Evolutionary conservation across 306 rosid species (phyloP).

Genomic region (Castanea crenata): DNA sequence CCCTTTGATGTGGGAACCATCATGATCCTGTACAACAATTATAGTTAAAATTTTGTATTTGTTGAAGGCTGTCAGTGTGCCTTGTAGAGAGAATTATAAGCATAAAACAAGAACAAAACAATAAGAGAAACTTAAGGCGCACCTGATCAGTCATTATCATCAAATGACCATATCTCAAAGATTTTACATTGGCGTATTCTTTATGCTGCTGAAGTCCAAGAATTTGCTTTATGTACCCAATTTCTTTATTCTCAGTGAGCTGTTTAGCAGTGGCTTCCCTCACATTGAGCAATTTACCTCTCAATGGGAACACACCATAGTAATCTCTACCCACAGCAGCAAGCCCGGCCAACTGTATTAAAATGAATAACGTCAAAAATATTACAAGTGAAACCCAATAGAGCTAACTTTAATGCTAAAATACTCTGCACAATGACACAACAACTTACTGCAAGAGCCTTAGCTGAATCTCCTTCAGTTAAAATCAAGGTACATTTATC

Average conservation of each 20-base stretch:
- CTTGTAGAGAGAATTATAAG: neutral
- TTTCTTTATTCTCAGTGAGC: conserved; percentile 78
- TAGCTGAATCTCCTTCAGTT: conserved; percentile 98
- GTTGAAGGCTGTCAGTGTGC: neutral
- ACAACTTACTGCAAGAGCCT: conserved; percentile 92
- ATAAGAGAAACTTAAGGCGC: neutral
- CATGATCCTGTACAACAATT: conserved; percentile 64
- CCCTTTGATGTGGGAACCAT: conserved; percentile 98
- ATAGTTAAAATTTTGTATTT: neutral
- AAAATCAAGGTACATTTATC: conserved; percentile 87
- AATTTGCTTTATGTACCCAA: conserved; percentile 82
- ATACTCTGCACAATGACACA: neutral
- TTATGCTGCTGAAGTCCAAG: conserved; percentile 95
- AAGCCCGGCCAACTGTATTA: conserved; percentile 86
- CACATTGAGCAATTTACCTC: conserved; percentile 91
- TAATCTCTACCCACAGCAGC: conserved; percentile 87
- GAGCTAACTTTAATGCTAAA: neutral
- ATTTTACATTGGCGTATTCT: conserved; percentile 56
- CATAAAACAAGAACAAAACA: neutral
- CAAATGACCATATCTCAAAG: conserved; percentile 92
- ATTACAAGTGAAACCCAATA: neutral
- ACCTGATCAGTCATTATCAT: conserved; percentile 99
- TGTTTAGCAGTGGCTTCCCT: conserved; percentile 91
- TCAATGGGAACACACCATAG: conserved; percentile 91
- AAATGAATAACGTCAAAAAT: conserved; percentile 6